Percentiles rank a stretch among this genome's conserved stretches.
Evolutionary conservation across 2,329 filamentous ascomycete species (phyloP).

Genomic region (Aureobasidium musti): DNA sequence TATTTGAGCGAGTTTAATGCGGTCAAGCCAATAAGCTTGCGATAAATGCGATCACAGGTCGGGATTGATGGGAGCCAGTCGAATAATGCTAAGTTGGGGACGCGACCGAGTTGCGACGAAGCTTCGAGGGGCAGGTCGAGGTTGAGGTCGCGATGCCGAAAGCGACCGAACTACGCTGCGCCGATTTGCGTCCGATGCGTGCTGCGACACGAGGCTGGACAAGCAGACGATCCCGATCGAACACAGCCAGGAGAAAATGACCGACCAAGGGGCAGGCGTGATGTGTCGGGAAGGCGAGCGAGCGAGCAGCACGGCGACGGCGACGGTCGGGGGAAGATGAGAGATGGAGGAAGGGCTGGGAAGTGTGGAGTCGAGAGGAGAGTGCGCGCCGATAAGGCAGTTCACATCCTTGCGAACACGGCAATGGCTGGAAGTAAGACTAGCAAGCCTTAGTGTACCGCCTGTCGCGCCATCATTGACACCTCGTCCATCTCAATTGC

Average conservation of each 20-base stretch:
- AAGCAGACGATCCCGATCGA: background rate
- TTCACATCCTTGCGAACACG: slow-evolving; percentile 23
- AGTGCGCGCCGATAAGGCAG: slow-evolving; percentile 24
- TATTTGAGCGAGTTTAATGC: slow-evolving; percentile 7
- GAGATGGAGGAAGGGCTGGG: slow-evolving; percentile 26
- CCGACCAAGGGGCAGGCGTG: background rate
- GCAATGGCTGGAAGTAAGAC: slow-evolving; percentile 26
- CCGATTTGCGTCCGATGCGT: slow-evolving; percentile 11
- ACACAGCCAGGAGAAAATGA: background rate
- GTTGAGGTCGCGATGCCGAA: slow-evolving; percentile 11
- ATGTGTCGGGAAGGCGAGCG: slow-evolving; percentile 9
- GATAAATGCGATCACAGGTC: slow-evolving; percentile 3
- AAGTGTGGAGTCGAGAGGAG: slow-evolving; percentile 25
- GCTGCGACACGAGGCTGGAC: slow-evolving; percentile 2
- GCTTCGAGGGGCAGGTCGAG: slow-evolving; percentile 24
- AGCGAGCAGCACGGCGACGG: slow-evolving; percentile 18
- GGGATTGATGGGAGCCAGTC: background rate
- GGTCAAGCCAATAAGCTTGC: background rate
- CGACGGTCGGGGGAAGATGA: slow-evolving; percentile 15
- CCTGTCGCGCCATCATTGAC: slow-evolving; percentile 26
- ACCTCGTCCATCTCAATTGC: slow-evolving; percentile 16
- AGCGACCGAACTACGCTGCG: slow-evolving; percentile 21
- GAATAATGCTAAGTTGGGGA: background rate
- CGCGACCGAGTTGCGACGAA: slow-evolving; percentile 10
- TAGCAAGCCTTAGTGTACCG: slow-evolving; percentile 24